Conservation (phyloP, 2,329 filamentous ascomycete species). For the Aspergillus glaucus region DNA sequence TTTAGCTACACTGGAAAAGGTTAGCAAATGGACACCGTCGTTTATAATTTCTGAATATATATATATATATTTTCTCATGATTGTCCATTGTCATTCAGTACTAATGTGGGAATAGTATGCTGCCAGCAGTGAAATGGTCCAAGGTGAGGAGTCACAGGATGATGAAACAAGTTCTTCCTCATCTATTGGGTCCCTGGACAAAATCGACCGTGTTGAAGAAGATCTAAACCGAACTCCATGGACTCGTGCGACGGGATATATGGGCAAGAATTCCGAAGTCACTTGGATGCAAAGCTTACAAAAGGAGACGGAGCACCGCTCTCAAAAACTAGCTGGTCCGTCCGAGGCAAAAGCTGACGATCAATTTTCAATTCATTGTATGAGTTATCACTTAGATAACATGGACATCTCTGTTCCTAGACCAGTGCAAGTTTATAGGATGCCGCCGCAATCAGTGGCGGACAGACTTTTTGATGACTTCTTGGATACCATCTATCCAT, state of each 20-base stretch:
- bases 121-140: conserved; percentile 9
- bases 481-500: conserved; percentile 30
- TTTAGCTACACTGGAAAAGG: conserved; percentile 31
- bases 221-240: conserved; percentile 36
- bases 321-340: conserved; percentile 20
- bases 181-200: conserved; percentile 38
- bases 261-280: conserved; percentile 42
- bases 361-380: conserved; percentile 28
- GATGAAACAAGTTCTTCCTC: conserved; percentile 23
- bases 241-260: conserved; percentile 35
- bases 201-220: conserved; percentile 41
- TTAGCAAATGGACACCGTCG: conserved; percentile 7
- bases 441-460: background rate
- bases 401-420: conserved; percentile 37
- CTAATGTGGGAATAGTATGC: conserved; percentile 22
- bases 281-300: conserved; percentile 41
- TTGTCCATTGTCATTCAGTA: conserved; percentile 10
- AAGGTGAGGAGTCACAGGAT: conserved; percentile 22
- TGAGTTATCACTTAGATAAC: conserved; percentile 42
- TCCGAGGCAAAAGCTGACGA: conserved; percentile 22
- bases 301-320: conserved; percentile 31
- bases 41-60: background rate
- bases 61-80: background rate
- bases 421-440: conserved; percentile 36
- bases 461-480: conserved; percentile 15